phyloP scores from a whole-genome alignment of 2,329 filamentous ascomycete genomes.

The Colletotrichum sp. region DNA sequence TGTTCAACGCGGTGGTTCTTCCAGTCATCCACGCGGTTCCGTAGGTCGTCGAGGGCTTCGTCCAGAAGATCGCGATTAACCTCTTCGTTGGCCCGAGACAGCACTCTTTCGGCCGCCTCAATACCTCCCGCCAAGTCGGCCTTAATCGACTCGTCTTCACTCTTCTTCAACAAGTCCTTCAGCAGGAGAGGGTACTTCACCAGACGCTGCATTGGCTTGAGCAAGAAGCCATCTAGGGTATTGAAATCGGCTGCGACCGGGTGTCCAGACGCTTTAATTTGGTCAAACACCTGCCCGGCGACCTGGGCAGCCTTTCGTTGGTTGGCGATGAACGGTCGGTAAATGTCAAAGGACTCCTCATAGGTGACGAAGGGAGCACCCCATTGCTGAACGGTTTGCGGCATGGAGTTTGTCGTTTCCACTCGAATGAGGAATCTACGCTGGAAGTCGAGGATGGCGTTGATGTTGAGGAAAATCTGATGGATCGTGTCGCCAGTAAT shows the following conservation, averaged over 20 bases:
- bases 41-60: constrained; percentile 83
- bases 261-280: constrained; percentile 77
- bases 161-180: constrained; percentile 88
- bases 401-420: constrained; percentile 90
- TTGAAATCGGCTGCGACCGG: constrained; percentile 87
- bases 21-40: constrained; percentile 91
- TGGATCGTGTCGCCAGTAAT: constrained; percentile 91
- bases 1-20: constrained; percentile 88
- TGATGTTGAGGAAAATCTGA: constrained; percentile 95
- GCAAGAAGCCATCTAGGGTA: constrained; percentile 86
- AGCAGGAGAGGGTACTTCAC: constrained; percentile 94
- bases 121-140: constrained; percentile 79
- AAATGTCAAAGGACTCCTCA: constrained; percentile 88
- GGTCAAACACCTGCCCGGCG: constrained; percentile 86
- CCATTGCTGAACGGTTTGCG: constrained; percentile 83
- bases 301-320: constrained; percentile 87
- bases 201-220: constrained; percentile 95
- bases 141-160: constrained; percentile 73
- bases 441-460: constrained; percentile 93
- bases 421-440: constrained; percentile 93
- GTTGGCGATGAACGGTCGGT: constrained; percentile 97
- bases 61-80: constrained; percentile 87
- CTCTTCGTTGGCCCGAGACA: constrained; percentile 87
- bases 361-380: constrained; percentile 88
- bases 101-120: constrained; percentile 79